Conservation (phyloP, 306 rosid species). For the Cicer pinnatifidum region DNA sequence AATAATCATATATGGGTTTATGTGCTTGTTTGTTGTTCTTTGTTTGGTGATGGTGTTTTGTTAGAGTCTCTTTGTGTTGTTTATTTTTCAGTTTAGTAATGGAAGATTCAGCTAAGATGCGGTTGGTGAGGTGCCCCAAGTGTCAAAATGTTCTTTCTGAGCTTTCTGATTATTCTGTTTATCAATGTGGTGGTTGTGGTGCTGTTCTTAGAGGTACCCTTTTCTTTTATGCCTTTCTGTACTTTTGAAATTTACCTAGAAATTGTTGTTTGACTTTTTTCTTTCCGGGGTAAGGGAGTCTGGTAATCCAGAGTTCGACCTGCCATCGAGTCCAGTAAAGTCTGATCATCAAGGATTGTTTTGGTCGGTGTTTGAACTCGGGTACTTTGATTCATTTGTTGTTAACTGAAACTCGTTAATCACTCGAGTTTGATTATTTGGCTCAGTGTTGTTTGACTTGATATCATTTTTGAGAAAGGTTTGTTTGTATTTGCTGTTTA, state of each 20-base stretch:
- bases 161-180: slow-evolving; percentile 81
- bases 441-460: not conserved
- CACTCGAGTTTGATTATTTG: too few species aligned
- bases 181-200: slow-evolving; percentile 94
- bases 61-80: slow-evolving; percentile 28
- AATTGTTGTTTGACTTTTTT: slow-evolving; percentile 11
- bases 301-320: too few species aligned
- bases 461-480: not conserved
- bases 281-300: too few species aligned
- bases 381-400: too few species aligned
- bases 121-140: slow-evolving; percentile 89
- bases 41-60: slow-evolving; percentile 44
- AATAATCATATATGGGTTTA: slow-evolving; percentile 4
- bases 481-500: slow-evolving; percentile 3
- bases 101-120: slow-evolving; percentile 69
- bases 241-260: slow-evolving; percentile 6
- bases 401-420: too few species aligned
- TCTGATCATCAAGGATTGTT: too few species aligned
- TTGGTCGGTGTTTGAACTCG: too few species aligned
- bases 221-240: slow-evolving; percentile 14
- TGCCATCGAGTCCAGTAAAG: too few species aligned
- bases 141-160: slow-evolving; percentile 95
- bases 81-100: slow-evolving; percentile 46
- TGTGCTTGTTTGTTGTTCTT: not conserved
- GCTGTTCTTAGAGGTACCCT: slow-evolving; percentile 82